Evolutionary conservation across 139 green algal genomes (phyloP).

Genomic region (Chlamydomonas sp.): DNA sequence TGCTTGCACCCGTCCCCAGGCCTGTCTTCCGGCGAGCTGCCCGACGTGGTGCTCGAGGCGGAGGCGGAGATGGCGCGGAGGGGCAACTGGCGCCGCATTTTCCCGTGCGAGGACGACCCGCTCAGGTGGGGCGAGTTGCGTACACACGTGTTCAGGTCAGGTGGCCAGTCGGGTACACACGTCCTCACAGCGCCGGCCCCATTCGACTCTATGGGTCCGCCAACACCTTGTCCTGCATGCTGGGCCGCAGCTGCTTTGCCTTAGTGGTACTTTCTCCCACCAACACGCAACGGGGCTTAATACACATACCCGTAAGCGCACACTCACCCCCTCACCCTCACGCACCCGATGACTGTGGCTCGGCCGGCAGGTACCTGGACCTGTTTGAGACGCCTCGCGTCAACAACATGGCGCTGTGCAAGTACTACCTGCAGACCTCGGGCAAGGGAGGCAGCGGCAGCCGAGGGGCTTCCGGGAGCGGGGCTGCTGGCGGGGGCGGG

Average conservation of each 20-base stretch:
- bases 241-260: background rate
- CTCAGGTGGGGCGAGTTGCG: slow-evolving; percentile 5
- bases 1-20: slow-evolving; percentile 1
- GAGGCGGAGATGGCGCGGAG: slow-evolving; percentile 55
- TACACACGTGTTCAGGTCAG: background rate
- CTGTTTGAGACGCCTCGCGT: slow-evolving; percentile 54
- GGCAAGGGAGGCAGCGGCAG: too few relatives aligned
- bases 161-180: background rate
- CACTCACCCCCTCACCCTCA: background rate
- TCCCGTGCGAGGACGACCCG: slow-evolving; percentile 43
- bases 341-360: background rate
- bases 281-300: background rate
- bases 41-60: slow-evolving; percentile 55
- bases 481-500: too few relatives aligned
- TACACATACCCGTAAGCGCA: background rate
- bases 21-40: slow-evolving; percentile 44
- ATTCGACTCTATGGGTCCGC: too few relatives aligned
- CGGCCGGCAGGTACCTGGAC: slow-evolving; percentile 44
- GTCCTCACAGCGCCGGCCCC: background rate
- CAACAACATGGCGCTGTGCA: slow-evolving; percentile 56
- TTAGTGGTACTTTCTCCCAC: background rate
- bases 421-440: slow-evolving; percentile 51
- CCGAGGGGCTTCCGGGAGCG: too few relatives aligned
- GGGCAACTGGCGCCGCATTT: slow-evolving; percentile 47
- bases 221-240: background rate